phyloP scores from a whole-genome alignment of 2,329 filamentous ascomycete species.

The Xylariaceae sp. region DNA sequence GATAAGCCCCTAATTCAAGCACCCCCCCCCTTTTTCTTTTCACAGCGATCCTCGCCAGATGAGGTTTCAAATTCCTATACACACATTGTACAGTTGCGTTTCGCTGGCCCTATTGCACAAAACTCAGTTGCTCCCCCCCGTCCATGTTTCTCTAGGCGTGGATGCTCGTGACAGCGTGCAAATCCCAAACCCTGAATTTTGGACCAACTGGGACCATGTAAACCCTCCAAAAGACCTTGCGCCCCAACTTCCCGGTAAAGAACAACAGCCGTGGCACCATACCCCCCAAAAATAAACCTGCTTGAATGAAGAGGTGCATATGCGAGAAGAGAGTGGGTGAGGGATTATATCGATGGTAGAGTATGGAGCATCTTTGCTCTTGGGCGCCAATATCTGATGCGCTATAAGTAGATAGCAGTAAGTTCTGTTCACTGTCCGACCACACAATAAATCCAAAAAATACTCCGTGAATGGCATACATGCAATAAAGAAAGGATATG shows the following conservation, averaged over 20 bases:
- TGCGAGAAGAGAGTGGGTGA: slow-evolving; percentile 13
- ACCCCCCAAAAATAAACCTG: neutral
- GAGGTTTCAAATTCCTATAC: slow-evolving; percentile 12
- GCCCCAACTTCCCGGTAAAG: neutral
- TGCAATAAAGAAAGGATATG: slow-evolving; percentile 25
- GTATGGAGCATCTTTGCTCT: slow-evolving; percentile 11
- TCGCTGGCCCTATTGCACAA: neutral
- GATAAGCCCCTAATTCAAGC: slow-evolving; percentile 5
- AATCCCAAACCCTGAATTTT: neutral
- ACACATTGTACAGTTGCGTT: slow-evolving; percentile 21
- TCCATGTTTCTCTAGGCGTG: neutral
- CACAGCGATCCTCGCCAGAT: slow-evolving; percentile 1
- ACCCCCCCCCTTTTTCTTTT: neutral
- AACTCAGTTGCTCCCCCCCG: neutral
- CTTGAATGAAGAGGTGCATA: neutral
- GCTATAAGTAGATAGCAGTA: slow-evolving; percentile 25
- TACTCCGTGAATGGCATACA: slow-evolving; percentile 25
- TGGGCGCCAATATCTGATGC: slow-evolving; percentile 23
- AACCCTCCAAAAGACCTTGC: neutral
- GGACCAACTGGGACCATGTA: neutral
- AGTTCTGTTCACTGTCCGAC: slow-evolving; percentile 17
- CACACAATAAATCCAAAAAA: slow-evolving; percentile 25
- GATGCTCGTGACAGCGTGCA: slow-evolving; percentile 6
- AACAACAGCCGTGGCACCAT: neutral
- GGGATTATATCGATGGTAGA: slow-evolving; percentile 22